These are phyloP conservation scores for Globisporangium middletonii DNA, from an alignment of 352 stramenopile species.

Conservation along the genomic window DNA sequence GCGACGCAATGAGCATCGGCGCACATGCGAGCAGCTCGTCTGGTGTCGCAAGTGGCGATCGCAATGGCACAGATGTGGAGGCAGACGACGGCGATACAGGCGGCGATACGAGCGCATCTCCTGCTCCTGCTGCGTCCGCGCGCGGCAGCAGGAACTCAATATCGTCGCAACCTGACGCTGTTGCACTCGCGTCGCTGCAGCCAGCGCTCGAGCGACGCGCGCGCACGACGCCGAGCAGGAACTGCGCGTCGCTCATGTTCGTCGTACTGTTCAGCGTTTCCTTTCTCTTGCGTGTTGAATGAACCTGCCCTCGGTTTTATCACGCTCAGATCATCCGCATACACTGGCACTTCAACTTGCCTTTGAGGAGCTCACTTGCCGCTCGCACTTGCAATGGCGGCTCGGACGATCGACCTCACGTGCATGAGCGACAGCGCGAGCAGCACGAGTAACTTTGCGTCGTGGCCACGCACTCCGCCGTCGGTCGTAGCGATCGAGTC, in stretches of 20 bases:
- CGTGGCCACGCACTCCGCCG: conserved; percentile 10
- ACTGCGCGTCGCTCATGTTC: conserved; percentile 3
- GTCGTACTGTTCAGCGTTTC: not conserved
- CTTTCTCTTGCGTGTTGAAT: conserved; percentile 1
- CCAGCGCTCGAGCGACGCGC: conserved; percentile 12
- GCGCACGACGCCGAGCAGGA: conserved; percentile 18
- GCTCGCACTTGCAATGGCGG: not conserved
- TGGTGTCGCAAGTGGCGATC: conserved; percentile 3
- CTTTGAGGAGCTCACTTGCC: not conserved
- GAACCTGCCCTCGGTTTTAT: not conserved
- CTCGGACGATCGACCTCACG: not conserved
- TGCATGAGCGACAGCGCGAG: not conserved
- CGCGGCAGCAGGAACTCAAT: conserved; percentile 22
- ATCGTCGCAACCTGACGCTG: conserved; percentile 11
- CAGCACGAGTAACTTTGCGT: not conserved
- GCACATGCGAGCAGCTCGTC: conserved; percentile 23
- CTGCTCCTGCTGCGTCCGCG: not conserved
- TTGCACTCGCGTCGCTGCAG: conserved; percentile 1
- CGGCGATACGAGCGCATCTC: conserved; percentile 1
- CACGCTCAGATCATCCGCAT: no score
- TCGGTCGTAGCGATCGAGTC: not conserved
- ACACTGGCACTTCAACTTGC: not conserved
- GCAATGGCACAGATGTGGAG: not conserved
- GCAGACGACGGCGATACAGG: not conserved
- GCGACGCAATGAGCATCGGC: conserved; percentile 17